Conservation (phyloP, 75 land plant species). For the Cryptomeria japonica region DNA sequence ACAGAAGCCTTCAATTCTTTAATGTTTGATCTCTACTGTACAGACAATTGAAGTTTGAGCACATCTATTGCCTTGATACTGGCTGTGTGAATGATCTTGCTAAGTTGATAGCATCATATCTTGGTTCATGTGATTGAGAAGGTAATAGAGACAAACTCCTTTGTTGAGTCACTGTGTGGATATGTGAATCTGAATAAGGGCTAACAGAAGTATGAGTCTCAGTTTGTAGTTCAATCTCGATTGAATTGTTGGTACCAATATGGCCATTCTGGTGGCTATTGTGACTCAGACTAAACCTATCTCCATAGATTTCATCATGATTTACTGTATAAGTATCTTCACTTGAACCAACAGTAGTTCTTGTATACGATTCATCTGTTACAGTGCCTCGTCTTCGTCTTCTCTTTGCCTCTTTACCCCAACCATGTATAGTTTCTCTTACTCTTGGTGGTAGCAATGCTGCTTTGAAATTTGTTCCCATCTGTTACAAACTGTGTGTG, state of each 20-base stretch:
- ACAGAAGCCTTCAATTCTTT: not conserved
- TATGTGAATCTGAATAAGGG: not conserved
- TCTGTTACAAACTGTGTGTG: slow-evolving; percentile 12
- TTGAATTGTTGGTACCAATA: not conserved
- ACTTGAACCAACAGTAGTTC: not conserved
- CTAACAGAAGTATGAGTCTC: not conserved
- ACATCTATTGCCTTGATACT: not conserved
- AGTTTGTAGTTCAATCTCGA: slow-evolving; percentile 5
- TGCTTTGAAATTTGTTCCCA: slow-evolving; percentile 30
- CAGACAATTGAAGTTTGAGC: not conserved
- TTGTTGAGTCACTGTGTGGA: not conserved
- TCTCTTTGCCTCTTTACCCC: slow-evolving; percentile 22
- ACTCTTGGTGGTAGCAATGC: slow-evolving; percentile 16
- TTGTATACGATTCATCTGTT: not conserved
- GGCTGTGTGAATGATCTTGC: slow-evolving; percentile 10
- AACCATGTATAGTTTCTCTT: slow-evolving; percentile 18
- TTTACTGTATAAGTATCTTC: not conserved
- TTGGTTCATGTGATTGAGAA: not conserved
- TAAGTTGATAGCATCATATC: not conserved
- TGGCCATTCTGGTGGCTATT: not conserved
- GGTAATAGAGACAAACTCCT: not conserved
- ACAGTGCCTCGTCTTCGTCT: not conserved
- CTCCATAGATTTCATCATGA: not conserved
- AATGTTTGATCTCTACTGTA: not conserved
- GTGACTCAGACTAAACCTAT: not conserved